Base-by-base conservation (phyloP, 305 asterid species). In the Rubia tinctorum region DNA sequence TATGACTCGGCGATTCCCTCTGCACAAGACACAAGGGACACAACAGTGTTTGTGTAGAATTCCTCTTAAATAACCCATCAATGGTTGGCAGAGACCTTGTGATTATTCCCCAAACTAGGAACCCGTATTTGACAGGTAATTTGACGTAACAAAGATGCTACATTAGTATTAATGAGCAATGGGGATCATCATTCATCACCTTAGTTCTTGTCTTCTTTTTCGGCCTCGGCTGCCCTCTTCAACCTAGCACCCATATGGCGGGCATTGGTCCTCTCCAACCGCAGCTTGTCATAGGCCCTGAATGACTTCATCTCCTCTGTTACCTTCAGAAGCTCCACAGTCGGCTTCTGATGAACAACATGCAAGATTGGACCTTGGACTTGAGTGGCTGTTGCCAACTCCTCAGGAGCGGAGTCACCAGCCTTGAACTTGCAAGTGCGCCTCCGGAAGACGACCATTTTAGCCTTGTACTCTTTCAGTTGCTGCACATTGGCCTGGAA, bases 171-270 rank as follows among this genome's bases (percentile, higher is more conserved):
- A 7, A 42, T 42, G 45, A 4, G 10, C 5, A 42, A 42, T 8
- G 10, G 45, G 45, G 45, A 42, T 23, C 60, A 27, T 71, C 45
- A 45, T 14, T 62, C 64, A 1, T 1, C 34, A 1, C 34, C n/a
- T 80, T 87, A 92, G 73, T 92, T 92, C 86, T 92, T 92, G 71
- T 92, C 98, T 77, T 92, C 97, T 82, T 92, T 92, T 73, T 92
- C 96, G 1, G 98, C 98, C 81, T 92, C 98, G 0, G 96, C 96
- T 1, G 96, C 98, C 81, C 84, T 90, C 95, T 90, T 90, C 71
- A 88, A 89, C 77, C 96, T 87, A 42, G 79, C 84, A 60, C 96
- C 96, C 7, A 87, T 83, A 30, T 90, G 91, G 66, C 98, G 96
- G 11, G 72, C 86, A 23, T 92, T 92, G 0, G 76, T 86, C 67